Base-by-base conservation (phyloP, 2,329 filamentous ascomycete species). In the Ophiostoma populinum region DNA sequence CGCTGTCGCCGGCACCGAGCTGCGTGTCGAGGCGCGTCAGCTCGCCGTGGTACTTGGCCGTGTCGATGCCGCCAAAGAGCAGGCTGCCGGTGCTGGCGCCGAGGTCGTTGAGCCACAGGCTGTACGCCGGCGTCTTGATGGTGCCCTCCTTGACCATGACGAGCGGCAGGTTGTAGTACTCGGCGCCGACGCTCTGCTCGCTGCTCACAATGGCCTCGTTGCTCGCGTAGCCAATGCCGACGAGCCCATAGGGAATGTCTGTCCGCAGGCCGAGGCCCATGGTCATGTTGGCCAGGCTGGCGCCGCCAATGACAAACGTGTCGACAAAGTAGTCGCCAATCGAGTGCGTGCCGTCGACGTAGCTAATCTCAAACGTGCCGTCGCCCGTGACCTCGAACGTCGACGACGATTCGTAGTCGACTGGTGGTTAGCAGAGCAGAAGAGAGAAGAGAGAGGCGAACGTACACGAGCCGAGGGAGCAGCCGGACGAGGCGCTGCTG, bases 51-150 rank as follows among this genome's bases (percentile, higher is more conserved):
- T 73, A 90, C 50, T 86, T 86, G 40, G 65, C 67, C 0, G 70
- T 80, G 50, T 87, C 80, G 39, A 86, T 71, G n/a, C 79, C 81
- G 25, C 81, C 81, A 45, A 87, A 90, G 2, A 87, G 59, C 40
- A 87, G 75, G 45, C 60, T 76, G 24, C 81, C 81, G 2, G 65
- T 74, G 40, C 63, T 73, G 0, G 78, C 55, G 39, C 60, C 61
- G 52, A 68, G 51, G 36, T 71, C 66, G 43, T 71, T 70, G 36
- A 71, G 57, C 75, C 75, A 82, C 16, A 85, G 54, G 39, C 75
- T 81, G 54, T 80, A 83, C 2, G 77, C 75, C 26, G 71, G 67
- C 9, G 66, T 67, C 41, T 70, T 70, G 51, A 80, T 80, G 35
- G 70, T 48, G 13, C 69, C 71, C 38, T 75, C 60, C 28, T 73